These are phyloP conservation scores for Stagonosporopsis chrysanthemi DNA, from an alignment of 2,329 filamentous ascomycete species.

Conservation along the genomic window DNA sequence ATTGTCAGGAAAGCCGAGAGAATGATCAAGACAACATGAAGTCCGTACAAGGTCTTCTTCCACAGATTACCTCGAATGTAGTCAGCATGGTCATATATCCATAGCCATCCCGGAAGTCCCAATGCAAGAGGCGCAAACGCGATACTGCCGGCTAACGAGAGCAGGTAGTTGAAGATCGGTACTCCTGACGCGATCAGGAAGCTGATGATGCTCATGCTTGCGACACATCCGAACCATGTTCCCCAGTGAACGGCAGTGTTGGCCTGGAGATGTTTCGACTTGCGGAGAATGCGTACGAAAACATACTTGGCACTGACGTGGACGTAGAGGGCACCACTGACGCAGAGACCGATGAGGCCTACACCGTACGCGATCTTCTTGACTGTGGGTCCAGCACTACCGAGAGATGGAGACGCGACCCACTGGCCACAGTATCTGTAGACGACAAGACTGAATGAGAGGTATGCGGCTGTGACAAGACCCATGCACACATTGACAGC, in stretches of 20 bases:
- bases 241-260: constrained; percentile 61
- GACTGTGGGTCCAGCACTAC: constrained; percentile 63
- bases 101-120: constrained; percentile 58
- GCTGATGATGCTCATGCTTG: constrained; percentile 52
- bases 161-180: constrained; percentile 63
- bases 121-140: constrained; percentile 62
- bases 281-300: constrained; percentile 61
- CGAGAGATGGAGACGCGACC: constrained; percentile 68
- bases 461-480: constrained; percentile 65
- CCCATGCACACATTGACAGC: constrained; percentile 67
- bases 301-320: constrained; percentile 63
- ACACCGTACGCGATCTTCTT: constrained; percentile 69
- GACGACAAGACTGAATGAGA: constrained; percentile 66
- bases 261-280: constrained; percentile 58
- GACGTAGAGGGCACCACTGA: constrained; percentile 57
- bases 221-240: constrained; percentile 59
- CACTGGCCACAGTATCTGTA: constrained; percentile 69
- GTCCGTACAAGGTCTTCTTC: constrained; percentile 50
- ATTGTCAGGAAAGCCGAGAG: constrained; percentile 58
- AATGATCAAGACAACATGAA: constrained; percentile 54
- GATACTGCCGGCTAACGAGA: constrained; percentile 58
- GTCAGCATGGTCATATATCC: constrained; percentile 58
- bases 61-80: constrained; percentile 49
- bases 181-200: constrained; percentile 63
- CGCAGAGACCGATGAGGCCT: constrained; percentile 61